Evolutionary conservation across 768 basidiomycete species (phyloP).

Genomic region (Psilocybe cubensis): DNA sequence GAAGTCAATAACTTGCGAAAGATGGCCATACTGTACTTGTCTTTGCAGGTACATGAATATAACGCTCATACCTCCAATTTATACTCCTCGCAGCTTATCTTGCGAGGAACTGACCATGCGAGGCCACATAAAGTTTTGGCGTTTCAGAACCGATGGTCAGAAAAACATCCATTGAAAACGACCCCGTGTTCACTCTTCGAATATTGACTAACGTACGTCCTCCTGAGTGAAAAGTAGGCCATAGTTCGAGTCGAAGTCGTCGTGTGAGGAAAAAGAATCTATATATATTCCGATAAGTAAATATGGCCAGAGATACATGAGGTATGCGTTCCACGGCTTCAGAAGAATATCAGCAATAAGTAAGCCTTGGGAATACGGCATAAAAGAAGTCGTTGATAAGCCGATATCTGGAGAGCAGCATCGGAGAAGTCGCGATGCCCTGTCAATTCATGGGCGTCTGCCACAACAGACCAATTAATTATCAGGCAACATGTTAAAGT

Average conservation of each 20-base stretch:
- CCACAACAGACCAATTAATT: too few species aligned
- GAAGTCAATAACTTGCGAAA: slow-evolving; percentile 24
- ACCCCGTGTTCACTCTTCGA: neutral
- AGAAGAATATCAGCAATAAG: neutral
- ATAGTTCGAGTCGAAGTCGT: neutral
- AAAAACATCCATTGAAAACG: neutral
- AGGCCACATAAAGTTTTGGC: neutral
- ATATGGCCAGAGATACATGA: slow-evolving; percentile 3
- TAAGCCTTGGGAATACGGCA: neutral
- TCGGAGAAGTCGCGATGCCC: too few species aligned
- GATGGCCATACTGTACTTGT: slow-evolving; percentile 13
- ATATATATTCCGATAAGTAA: slow-evolving; percentile 7
- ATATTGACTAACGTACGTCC: neutral
- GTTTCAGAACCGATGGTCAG: neutral
- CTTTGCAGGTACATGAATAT: neutral
- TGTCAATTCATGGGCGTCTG: too few species aligned
- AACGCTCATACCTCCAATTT: neutral
- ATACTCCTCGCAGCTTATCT: neutral
- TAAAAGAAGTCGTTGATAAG: neutral
- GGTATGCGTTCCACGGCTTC: neutral
- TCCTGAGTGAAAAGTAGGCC: neutral
- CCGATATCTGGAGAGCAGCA: neutral
- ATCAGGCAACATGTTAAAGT: too few species aligned
- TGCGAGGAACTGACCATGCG: neutral
- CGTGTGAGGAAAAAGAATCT: slow-evolving; percentile 3